Evolutionary conservation across 495 filamentous ascomycete species (phyloP).

Genomic region (Talaromyces thailandensis): DNA sequence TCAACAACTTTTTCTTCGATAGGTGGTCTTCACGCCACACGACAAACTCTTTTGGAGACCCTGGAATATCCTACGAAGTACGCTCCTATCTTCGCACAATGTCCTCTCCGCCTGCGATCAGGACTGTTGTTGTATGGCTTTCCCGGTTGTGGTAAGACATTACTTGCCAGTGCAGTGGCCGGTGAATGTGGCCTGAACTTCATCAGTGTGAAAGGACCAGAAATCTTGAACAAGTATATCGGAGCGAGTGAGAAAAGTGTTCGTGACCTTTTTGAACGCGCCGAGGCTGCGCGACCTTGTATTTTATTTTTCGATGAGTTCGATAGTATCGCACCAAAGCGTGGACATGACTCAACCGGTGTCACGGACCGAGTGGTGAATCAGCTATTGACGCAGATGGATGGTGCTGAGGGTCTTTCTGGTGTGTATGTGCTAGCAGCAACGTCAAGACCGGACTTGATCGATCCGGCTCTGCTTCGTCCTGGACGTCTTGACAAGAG

Average conservation of each 20-base stretch:
- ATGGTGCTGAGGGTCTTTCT: constrained; percentile 87
- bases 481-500: constrained; percentile 89
- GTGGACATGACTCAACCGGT: constrained; percentile 92
- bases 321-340: constrained; percentile 92
- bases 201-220: constrained; percentile 94
- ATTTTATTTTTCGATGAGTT: constrained; percentile 98
- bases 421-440: constrained; percentile 96
- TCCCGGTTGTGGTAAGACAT: constrained; percentile 92
- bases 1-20: constrained; percentile 85
- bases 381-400: constrained; percentile 97
- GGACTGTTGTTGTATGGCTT: constrained; percentile 90
- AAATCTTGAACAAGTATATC: constrained; percentile 98
- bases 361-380: constrained; percentile 99
- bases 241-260: constrained; percentile 93
- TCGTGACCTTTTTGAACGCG: constrained; percentile 87
- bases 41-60: constrained; percentile 82
- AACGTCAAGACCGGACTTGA: constrained; percentile 82
- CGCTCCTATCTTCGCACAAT: constrained; percentile 93
- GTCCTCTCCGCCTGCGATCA: constrained; percentile 84
- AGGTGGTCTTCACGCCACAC: constrained; percentile 76
- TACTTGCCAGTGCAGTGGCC: constrained; percentile 86
- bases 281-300: constrained; percentile 80
- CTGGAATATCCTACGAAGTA: constrained; percentile 96
- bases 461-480: constrained; percentile 84
- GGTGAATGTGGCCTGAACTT: constrained; percentile 96